phyloP scores from a whole-genome alignment of 2,329 filamentous ascomycete genomes.

The Botrytis paeoniae region DNA sequence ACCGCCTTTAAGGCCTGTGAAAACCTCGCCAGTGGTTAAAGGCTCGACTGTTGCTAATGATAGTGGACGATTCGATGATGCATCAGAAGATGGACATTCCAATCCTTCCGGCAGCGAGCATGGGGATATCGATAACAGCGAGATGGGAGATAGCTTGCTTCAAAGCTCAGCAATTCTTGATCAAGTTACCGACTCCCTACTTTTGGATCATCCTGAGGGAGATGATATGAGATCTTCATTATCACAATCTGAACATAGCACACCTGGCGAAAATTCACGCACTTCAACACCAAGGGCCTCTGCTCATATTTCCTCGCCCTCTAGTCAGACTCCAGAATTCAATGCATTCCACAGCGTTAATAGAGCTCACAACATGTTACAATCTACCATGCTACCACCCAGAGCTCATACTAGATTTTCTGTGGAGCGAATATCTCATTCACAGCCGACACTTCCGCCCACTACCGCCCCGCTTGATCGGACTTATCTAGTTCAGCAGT shows the following conservation, averaged over 20 bases:
- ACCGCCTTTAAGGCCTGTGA: neutral
- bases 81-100: conserved; percentile 36
- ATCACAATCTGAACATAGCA: conserved; percentile 4
- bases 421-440: conserved; percentile 33
- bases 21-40: conserved; percentile 12
- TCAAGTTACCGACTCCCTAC: conserved; percentile 36
- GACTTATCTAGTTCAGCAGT: neutral
- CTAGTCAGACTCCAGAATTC: conserved; percentile 32
- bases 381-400: conserved; percentile 33
- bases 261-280: conserved; percentile 1
- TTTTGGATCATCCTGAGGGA: conserved; percentile 29
- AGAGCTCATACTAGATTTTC: conserved; percentile 31
- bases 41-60: conserved; percentile 33
- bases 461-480: neutral
- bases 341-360: neutral
- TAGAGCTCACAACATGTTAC: conserved; percentile 23
- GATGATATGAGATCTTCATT: conserved; percentile 36
- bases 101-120: conserved; percentile 28
- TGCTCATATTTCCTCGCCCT: conserved; percentile 30
- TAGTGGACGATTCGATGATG: conserved; percentile 38
- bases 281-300: conserved; percentile 53
- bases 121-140: conserved; percentile 23
- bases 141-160: conserved; percentile 33
- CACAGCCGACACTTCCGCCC: conserved; percentile 30
- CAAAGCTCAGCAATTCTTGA: conserved; percentile 36